Base-by-base conservation (phyloP, 1,284 basidiomycete species). In the Puccinia coronata region DNA sequence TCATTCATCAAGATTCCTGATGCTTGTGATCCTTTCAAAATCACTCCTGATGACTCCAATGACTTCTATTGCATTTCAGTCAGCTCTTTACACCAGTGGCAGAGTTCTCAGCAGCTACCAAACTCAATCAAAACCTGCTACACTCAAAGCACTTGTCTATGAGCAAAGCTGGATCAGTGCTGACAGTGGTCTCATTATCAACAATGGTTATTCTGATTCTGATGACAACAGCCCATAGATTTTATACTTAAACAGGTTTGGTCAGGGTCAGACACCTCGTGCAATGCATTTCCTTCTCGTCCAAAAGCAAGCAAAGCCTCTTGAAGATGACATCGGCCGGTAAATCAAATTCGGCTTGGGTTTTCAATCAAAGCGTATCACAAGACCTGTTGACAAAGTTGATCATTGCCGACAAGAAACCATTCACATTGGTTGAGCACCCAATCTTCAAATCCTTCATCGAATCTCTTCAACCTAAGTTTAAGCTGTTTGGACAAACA, bases 131-230 rank as follows among this genome's bases (percentile, higher is more conserved):
- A 69, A 69, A 6, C 6, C 65, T 2, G 43, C 43, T 25, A 69
- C 65, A 34, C 20, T 69, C 12, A 23, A 69, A 23, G 65, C 65
- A 23, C 65, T 47, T 8, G 43, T 69, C 9, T 43, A 41, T 47
- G 41, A 41, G 3, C 65, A 69, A 47, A 41, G 47, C 65, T 69
- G 65, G 65, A 69, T 69, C n/a, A 23, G 25, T n/a, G n/a, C 9
- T 25, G n/a, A 65, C 4, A 36, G 41, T 16, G 34, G 63, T 12
- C 63, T 65, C 63, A 39, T 39, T 39, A 36, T 39, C 8, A 2
- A 65, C 8, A 28, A 59, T 28, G n/a, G n/a, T 43, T 43, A 6
- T 43, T 16, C 6, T 8, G 43, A 43, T 8, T 6, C 8, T 43
- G 6, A 8, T 43, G 43, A 43, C n/a, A n/a, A n/a, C n/a, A n/a